Conservation (phyloP, 2,329 filamentous ascomycete genomes). For the Amauroascus niger region DNA sequence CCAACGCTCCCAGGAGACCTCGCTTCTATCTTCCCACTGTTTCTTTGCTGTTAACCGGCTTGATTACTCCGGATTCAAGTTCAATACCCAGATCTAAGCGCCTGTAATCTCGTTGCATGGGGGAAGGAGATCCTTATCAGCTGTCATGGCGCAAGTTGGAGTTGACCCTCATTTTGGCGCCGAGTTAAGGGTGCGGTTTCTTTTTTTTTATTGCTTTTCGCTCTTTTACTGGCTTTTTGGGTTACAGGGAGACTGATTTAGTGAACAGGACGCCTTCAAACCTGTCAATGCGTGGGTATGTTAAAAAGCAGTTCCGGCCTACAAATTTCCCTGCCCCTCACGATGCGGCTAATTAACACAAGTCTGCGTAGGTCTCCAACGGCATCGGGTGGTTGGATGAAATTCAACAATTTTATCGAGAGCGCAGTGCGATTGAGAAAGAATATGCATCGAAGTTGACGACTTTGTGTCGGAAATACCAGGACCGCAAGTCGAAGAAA, state of each 20-base stretch:
- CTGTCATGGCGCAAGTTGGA: conserved; percentile 68
- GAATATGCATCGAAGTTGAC: conserved; percentile 87
- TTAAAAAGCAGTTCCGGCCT: conserved; percentile 7
- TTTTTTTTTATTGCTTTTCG: neutral
- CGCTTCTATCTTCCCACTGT: neutral
- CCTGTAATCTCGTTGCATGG: conserved; percentile 1
- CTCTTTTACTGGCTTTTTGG: too few relatives aligned
- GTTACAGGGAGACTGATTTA: conserved; percentile 11
- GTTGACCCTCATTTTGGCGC: conserved; percentile 78
- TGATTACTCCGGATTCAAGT: neutral
- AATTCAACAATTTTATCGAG: conserved; percentile 93
- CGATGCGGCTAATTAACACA: conserved; percentile 11
- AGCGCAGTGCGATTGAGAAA: conserved; percentile 88
- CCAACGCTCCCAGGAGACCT: too few relatives aligned
- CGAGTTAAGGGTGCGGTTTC: conserved; percentile 67
- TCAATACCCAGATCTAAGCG: neutral
- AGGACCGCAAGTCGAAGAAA: conserved; percentile 91
- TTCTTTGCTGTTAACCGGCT: neutral
- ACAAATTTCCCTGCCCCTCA: conserved; percentile 16
- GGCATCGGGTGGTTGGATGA: conserved; percentile 95
- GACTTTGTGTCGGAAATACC: conserved; percentile 87
- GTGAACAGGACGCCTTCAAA: conserved; percentile 87
- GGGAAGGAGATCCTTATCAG: neutral
- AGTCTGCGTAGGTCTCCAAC: conserved; percentile 53
- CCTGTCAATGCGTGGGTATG: conserved; percentile 78